These are phyloP conservation scores for Candida tetrigidarum DNA, from an alignment of 1,139 yeast species.

Conservation along the genomic window DNA sequence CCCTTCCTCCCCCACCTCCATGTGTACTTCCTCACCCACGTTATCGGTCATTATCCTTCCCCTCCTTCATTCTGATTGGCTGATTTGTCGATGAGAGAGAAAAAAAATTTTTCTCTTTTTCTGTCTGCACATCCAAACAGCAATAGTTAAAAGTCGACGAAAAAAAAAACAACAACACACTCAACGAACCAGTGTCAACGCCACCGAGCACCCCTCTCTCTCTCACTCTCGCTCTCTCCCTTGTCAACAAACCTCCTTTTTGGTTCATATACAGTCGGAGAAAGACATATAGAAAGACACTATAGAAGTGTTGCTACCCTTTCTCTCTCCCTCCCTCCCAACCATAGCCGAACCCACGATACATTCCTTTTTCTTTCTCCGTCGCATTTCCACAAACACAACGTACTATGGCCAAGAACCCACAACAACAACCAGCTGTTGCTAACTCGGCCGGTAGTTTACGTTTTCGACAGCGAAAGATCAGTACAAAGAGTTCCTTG, in stretches of 20 bases:
- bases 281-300: too few species aligned
- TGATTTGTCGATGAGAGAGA: neutral
- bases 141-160: conserved; percentile 10
- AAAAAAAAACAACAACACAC: neutral
- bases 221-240: neutral
- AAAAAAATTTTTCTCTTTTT: too few species aligned
- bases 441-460: conserved; percentile 35
- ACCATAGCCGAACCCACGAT: too few species aligned
- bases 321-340: neutral
- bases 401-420: conserved; percentile 29
- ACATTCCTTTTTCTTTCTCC: too few species aligned
- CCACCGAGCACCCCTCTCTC: conserved; percentile 1
- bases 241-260: neutral
- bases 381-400: conserved; percentile 36
- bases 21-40: too few species aligned
- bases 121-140: conserved; percentile 9
- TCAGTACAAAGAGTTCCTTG: conserved; percentile 88
- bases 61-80: neutral
- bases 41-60: neutral
- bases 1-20: neutral
- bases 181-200: conserved; percentile 3
- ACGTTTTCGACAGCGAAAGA: conserved; percentile 86
- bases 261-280: neutral
- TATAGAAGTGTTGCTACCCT: too few species aligned
- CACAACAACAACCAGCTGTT: conserved; percentile 45